Evolutionary conservation across 1,284 basidiomycete genomes (phyloP).

Genomic region (Vanrija humicola): DNA sequence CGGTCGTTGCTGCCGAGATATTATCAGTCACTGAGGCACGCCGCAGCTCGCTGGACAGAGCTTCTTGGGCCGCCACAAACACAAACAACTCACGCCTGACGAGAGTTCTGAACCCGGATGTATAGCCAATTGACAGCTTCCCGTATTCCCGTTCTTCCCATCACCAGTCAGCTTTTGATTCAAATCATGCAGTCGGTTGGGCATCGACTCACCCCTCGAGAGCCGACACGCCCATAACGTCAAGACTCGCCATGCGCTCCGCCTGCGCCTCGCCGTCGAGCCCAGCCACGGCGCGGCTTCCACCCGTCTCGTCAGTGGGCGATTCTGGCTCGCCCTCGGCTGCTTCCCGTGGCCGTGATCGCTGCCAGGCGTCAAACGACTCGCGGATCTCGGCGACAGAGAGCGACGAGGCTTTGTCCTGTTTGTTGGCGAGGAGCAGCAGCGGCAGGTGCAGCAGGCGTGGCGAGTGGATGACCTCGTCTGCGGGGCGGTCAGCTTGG

Average conservation of each 20-base stretch:
- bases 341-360: conserved; percentile 16
- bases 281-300: not conserved
- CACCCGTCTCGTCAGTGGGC: not conserved
- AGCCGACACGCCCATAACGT: conserved; percentile 85
- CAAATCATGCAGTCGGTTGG: not conserved
- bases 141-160: conserved; percentile 72
- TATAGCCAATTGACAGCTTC: conserved; percentile 92
- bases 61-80: too few species aligned
- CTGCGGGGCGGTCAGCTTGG: conserved; percentile 49
- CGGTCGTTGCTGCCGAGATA: too few species aligned
- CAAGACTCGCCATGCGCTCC: conserved; percentile 66
- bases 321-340: not conserved
- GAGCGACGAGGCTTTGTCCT: conserved; percentile 71
- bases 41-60: too few species aligned
- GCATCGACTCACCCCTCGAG: conserved; percentile 68
- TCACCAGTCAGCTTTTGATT: not conserved
- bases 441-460: conserved; percentile 82
- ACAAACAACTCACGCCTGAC: conserved; percentile 53
- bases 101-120: conserved; percentile 82
- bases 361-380: conserved; percentile 77
- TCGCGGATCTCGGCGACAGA: conserved; percentile 83
- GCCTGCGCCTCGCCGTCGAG: conserved; percentile 55
- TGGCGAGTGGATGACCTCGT: conserved; percentile 75
- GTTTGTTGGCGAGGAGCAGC: conserved; percentile 87
- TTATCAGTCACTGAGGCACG: too few species aligned